Conservation (phyloP, 2,329 filamentous ascomycete genomes). For the Hymenoscyphus occultus region DNA sequence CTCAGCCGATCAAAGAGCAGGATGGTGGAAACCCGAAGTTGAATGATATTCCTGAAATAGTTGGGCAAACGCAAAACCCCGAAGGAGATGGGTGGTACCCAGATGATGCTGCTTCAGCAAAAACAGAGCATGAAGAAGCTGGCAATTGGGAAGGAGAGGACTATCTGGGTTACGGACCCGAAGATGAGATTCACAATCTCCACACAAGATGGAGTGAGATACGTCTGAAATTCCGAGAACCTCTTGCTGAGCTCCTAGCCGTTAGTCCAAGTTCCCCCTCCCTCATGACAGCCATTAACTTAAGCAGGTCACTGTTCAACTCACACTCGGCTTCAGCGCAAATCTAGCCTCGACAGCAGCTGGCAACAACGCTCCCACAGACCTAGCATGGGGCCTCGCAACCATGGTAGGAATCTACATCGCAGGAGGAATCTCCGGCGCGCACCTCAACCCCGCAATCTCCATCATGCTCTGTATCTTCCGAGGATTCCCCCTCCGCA, state of each 20-base stretch:
- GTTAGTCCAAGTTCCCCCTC: conserved; percentile 32
- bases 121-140: conserved; percentile 23
- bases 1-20: conserved; percentile 7
- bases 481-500: conserved; percentile 51
- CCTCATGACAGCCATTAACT: background rate
- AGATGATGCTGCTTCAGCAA: conserved; percentile 24
- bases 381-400: conserved; percentile 52
- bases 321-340: conserved; percentile 47
- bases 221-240: conserved; percentile 46
- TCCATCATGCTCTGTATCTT: conserved; percentile 47
- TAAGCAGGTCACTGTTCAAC: conserved; percentile 34
- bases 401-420: conserved; percentile 51
- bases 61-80: conserved; percentile 1
- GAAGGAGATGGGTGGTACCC: conserved; percentile 16
- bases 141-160: conserved; percentile 22
- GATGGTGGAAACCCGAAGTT: conserved; percentile 6
- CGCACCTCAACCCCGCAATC: conserved; percentile 45
- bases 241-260: conserved; percentile 51
- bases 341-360: conserved; percentile 40
- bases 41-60: background rate
- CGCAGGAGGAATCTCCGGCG: conserved; percentile 46
- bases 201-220: conserved; percentile 45
- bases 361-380: conserved; percentile 44
- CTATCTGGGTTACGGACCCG: conserved; percentile 21
- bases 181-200: conserved; percentile 31